phyloP scores from a whole-genome alignment of 2,329 filamentous ascomycete species.

The Pleurostoma richardsiae region DNA sequence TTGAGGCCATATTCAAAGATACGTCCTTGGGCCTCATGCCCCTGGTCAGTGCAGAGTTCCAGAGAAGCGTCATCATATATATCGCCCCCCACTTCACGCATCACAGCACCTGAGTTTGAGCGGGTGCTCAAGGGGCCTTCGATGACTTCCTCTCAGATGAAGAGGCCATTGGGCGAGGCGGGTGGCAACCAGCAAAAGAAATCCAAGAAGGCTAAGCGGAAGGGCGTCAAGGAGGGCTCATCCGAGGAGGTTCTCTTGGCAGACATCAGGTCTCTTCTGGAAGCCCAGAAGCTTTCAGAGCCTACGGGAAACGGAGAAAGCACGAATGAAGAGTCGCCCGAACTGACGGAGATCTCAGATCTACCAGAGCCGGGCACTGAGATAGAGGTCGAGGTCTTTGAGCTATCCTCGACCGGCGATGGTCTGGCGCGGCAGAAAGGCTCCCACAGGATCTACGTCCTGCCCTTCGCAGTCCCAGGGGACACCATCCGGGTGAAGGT shows the following conservation, averaged over 20 bases:
- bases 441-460: slow-evolving; percentile 69
- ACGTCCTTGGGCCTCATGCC: no score
- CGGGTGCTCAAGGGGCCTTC: no score
- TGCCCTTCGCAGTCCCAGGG: slow-evolving; percentile 84
- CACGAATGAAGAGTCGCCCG: slow-evolving; percentile 19
- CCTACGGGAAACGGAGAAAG: slow-evolving; percentile 5
- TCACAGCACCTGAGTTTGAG: no score
- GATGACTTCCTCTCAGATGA: neutral
- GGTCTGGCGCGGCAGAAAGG: slow-evolving; percentile 71
- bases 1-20: no score
- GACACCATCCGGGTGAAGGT: slow-evolving; percentile 77
- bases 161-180: slow-evolving; percentile 2
- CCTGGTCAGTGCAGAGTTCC: no score
- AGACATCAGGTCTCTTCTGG: slow-evolving; percentile 55
- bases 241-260: slow-evolving; percentile 61
- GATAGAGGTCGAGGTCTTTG: slow-evolving; percentile 74
- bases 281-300: slow-evolving; percentile 29
- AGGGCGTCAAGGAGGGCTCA: slow-evolving; percentile 49
- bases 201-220: slow-evolving; percentile 54
- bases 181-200: slow-evolving; percentile 34
- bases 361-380: slow-evolving; percentile 68
- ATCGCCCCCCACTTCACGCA: no score
- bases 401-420: slow-evolving; percentile 88
- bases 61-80: no score
- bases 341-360: slow-evolving; percentile 11